Conservation (phyloP, 148 eudicot species). For the Diospyros lotus region DNA sequence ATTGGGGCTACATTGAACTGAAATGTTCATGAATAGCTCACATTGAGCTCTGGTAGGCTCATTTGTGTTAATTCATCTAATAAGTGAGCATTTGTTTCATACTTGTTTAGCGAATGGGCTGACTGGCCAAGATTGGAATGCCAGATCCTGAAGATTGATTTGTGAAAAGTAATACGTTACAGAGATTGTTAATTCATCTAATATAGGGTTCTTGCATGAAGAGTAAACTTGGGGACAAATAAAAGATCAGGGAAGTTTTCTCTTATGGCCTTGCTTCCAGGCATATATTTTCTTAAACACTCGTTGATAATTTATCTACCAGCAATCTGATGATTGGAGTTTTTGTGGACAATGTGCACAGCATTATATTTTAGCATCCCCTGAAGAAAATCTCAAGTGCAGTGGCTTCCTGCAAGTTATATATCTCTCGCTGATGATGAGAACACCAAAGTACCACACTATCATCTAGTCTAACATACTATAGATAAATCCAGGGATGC, state of each 20-base stretch:
- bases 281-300: neutral
- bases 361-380: neutral
- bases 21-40: neutral
- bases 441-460: too few species aligned
- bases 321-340: neutral
- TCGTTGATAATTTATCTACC: neutral
- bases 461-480: too few species aligned
- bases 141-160: neutral
- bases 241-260: neutral
- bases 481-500: too few species aligned
- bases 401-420: too few species aligned
- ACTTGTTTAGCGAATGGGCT: neutral
- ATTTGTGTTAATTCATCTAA: neutral
- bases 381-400: neutral
- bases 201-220: neutral
- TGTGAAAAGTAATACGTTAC: neutral
- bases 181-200: neutral
- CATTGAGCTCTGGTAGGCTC: neutral
- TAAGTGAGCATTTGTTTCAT: conserved; percentile 1
- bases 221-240: neutral
- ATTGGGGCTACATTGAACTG: conserved; percentile 1
- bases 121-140: conserved; percentile 1
- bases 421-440: too few species aligned
- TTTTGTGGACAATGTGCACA: neutral
- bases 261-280: neutral